These are phyloP conservation scores for Trametes gibbosa DNA, from an alignment of 768 basidiomycete species.

Conservation along the genomic window DNA sequence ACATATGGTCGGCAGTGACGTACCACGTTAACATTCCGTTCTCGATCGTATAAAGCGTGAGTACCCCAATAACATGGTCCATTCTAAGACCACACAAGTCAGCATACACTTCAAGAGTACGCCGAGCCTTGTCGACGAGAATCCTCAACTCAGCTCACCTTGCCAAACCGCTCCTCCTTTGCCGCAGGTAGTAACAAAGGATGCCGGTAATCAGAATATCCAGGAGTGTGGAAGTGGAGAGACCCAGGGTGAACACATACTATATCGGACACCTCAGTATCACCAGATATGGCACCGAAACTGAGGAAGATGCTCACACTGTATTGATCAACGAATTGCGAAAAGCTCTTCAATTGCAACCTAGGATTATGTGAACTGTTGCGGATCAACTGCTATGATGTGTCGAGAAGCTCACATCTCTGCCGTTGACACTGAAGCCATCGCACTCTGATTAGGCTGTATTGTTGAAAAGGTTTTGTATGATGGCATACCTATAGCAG, in stretches of 20 bases:
- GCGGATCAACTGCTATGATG: too few relatives aligned
- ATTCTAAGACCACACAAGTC: slow-evolving; percentile 15
- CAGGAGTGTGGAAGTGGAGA: slow-evolving; percentile 20
- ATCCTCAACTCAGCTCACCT: too few relatives aligned
- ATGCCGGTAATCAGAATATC: slow-evolving; percentile 24
- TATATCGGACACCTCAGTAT: neutral
- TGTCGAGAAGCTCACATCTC: slow-evolving; percentile 1
- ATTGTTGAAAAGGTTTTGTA: neutral
- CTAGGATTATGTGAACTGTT: neutral
- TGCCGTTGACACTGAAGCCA: slow-evolving; percentile 6
- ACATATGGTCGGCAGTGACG: neutral
- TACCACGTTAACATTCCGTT: slow-evolving; percentile 29
- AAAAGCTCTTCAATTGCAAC: slow-evolving; percentile 12
- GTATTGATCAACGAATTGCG: slow-evolving; percentile 7
- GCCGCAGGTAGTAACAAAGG: slow-evolving; percentile 23
- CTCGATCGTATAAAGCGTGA: slow-evolving; percentile 28
- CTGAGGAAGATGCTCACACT: slow-evolving; percentile 3
- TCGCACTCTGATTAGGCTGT: neutral
- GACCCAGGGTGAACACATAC: slow-evolving; percentile 27
- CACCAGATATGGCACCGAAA: neutral
- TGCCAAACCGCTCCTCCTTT: slow-evolving; percentile 15
- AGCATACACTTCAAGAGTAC: too few relatives aligned
- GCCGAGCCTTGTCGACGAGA: too few relatives aligned
- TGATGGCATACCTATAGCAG: neutral
- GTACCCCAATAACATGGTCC: slow-evolving; percentile 22